Evolutionary conservation across 2,329 filamentous ascomycete species (phyloP).

Genomic region (Colletotrichum incanum): DNA sequence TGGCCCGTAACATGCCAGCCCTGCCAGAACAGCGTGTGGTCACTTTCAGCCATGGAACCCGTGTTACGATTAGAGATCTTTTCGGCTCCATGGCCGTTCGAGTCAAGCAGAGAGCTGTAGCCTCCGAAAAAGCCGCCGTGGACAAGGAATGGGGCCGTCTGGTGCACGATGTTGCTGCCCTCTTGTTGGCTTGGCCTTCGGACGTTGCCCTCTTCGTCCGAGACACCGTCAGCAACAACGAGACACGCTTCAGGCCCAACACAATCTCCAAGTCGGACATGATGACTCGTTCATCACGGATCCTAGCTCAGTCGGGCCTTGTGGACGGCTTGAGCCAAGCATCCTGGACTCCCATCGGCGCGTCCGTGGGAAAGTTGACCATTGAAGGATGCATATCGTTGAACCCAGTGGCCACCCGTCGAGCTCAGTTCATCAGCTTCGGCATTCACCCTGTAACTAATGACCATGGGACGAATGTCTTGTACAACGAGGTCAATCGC

Average conservation of each 20-base stretch:
- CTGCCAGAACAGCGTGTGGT: constrained; percentile 70
- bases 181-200: constrained; percentile 80
- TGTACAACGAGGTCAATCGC: constrained; percentile 86
- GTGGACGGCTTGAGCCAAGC: constrained; percentile 66
- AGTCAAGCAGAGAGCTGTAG: constrained; percentile 81
- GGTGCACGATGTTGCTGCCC: constrained; percentile 69
- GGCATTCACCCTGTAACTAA: constrained; percentile 78
- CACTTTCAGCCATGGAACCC: constrained; percentile 78
- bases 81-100: constrained; percentile 94
- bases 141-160: constrained; percentile 78
- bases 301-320: constrained; percentile 78
- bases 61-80: constrained; percentile 82
- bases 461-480: constrained; percentile 70
- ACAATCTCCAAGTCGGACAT: background rate
- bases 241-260: constrained; percentile 54
- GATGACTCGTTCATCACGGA: constrained; percentile 48
- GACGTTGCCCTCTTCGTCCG: constrained; percentile 71
- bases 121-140: constrained; percentile 66
- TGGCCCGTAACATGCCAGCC: constrained; percentile 76
- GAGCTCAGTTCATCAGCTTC: constrained; percentile 85
- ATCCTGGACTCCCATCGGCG: constrained; percentile 81
- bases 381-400: constrained; percentile 82
- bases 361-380: constrained; percentile 72
- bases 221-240: constrained; percentile 61
- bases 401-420: constrained; percentile 78